Evolutionary conservation across 805 yeast species (phyloP).

Genomic region (Jamesozyma piceae): DNA sequence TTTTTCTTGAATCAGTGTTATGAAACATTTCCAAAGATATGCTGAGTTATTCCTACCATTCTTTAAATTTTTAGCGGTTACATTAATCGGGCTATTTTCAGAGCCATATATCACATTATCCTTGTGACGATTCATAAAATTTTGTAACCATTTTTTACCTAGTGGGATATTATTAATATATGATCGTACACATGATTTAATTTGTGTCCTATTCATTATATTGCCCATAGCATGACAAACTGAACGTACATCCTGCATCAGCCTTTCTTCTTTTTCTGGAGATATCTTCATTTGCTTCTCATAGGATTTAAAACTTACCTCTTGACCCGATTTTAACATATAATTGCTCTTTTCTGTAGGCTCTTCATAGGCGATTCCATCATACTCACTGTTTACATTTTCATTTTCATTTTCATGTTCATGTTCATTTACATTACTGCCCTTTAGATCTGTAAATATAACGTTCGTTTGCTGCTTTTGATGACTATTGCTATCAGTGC

Average conservation of each 20-base stretch:
- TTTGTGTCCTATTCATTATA: slow-evolving; percentile 14
- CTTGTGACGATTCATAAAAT: slow-evolving; percentile 18
- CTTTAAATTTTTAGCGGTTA: slow-evolving; percentile 11
- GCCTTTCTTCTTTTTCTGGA: slow-evolving; percentile 12
- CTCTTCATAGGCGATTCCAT: not conserved
- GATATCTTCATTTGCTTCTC: slow-evolving; percentile 21
- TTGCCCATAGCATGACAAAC: slow-evolving; percentile 17
- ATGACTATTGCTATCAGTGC: not conserved
- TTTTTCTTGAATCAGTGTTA: slow-evolving; percentile 11
- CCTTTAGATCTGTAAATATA: not conserved
- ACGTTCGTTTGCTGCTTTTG: not conserved
- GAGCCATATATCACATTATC: slow-evolving; percentile 17
- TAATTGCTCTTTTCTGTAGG: not conserved
- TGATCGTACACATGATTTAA: slow-evolving; percentile 13
- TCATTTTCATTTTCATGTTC: not conserved
- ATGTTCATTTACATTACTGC: not conserved
- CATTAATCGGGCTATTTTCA: slow-evolving; percentile 5
- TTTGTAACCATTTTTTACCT: slow-evolving; percentile 21
- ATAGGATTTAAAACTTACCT: slow-evolving; percentile 9
- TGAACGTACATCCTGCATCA: slow-evolving; percentile 11
- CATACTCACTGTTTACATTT: not conserved
- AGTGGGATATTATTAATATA: slow-evolving; percentile 11
- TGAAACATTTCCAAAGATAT: slow-evolving; percentile 16
- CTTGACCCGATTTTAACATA: not conserved
- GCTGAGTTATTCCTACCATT: slow-evolving; percentile 13